These are phyloP conservation scores for Dictyostelium firmibasis DNA, from an alignment of 78 protist genomes.

Conservation along the genomic window DNA sequence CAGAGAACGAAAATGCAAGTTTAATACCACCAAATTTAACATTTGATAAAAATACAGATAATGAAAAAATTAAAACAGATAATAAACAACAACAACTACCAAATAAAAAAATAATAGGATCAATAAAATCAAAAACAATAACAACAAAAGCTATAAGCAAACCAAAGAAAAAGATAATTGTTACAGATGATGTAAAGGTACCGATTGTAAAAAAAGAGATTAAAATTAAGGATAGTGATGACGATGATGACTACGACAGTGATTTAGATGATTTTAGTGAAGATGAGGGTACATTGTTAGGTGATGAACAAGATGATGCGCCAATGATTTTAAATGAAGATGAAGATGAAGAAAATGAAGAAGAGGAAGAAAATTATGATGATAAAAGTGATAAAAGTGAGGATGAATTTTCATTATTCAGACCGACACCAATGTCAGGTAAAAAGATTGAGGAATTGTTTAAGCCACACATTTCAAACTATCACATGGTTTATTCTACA, in stretches of 20 bases:
- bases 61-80: neutral
- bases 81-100: neutral
- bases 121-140: neutral
- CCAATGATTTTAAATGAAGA: constrained; percentile 5
- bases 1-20: constrained; percentile 51
- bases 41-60: neutral
- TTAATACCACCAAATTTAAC: constrained; percentile 8
- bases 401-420: neutral
- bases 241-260: neutral
- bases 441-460: neutral
- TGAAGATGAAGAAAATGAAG: constrained; percentile 5
- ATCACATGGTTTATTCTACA: constrained; percentile 44
- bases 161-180: neutral
- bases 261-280: neutral
- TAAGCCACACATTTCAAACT: constrained; percentile 23
- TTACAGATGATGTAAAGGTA: neutral
- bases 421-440: neutral
- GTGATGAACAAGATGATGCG: neutral
- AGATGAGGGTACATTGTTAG: too few relatives aligned
- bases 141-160: neutral
- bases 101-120: neutral
- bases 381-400: neutral
- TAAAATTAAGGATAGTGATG: neutral
- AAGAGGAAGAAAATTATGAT: neutral
- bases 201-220: neutral